Evolutionary conservation across 495 filamentous ascomycete species (phyloP).

Genomic region (Aspergillus indologenus): DNA sequence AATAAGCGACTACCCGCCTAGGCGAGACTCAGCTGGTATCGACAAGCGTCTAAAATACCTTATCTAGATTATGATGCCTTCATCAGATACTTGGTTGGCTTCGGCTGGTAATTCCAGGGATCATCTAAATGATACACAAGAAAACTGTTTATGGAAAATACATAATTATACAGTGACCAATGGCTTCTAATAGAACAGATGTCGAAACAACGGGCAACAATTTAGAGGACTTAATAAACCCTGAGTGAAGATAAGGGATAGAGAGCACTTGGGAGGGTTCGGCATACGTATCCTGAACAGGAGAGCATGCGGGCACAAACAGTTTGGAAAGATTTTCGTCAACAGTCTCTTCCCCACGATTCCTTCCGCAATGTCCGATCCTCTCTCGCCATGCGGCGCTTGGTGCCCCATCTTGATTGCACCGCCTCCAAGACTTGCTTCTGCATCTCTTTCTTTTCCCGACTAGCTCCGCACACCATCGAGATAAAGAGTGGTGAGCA

Average conservation of each 20-base stretch:
- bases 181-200: neutral
- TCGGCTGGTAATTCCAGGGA: neutral
- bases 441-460: slow-evolving; percentile 48
- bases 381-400: slow-evolving; percentile 66
- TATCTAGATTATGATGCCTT: neutral
- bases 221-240: neutral
- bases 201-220: neutral
- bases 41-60: neutral
- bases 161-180: neutral
- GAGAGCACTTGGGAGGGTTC: no score
- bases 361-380: slow-evolving; percentile 67
- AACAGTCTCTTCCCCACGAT: slow-evolving; percentile 51
- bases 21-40: neutral
- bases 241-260: neutral
- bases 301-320: no score
- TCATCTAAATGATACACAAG: no score
- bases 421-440: slow-evolving; percentile 57
- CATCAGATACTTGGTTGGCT: neutral
- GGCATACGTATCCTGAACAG: no score
- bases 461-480: slow-evolving; percentile 47
- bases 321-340: slow-evolving; percentile 9
- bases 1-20: neutral
- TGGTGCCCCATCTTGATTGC: slow-evolving; percentile 70
- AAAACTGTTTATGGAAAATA: no score
- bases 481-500: slow-evolving; percentile 74